Evolutionary conservation across 148 eudicot genomes (phyloP), one percentile per base, ranked within the genome.

Genomic region (Pharnaceum exiguum): DNA sequence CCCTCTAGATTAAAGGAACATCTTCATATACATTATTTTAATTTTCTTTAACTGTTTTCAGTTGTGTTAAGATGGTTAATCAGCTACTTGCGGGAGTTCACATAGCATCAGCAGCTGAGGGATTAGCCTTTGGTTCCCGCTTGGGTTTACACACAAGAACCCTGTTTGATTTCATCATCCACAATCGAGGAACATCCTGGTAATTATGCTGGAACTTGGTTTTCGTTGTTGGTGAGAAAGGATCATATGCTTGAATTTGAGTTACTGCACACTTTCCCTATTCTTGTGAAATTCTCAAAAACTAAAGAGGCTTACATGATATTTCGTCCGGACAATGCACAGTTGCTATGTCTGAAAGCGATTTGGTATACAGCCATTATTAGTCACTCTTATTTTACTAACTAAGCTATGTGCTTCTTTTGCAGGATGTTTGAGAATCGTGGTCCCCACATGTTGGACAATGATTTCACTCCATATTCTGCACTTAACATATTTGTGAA

Each of bases 21-120:
- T 45, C 10, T 22, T 45, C 1, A 21, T 11, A 4, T 26, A 45
- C 11, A 2, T 45, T 18, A 8, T 45, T 1, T 7, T 11, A 4
- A 18, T 3, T 54, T 26, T 10, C 27, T 45, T 53, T n/a, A 39
- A 7, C 11, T 54, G 40, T 2, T 27, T 77, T 5, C 62, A 94
- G 99, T 70, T 90, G 87, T 66, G 93, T 94, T 49, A 94, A 94
- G 84, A 94, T 94, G 99, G 90, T 89, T 62, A 94, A 94, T 74
- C 99, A 94, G 76, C 81, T 94, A 62, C 91, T 94, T 75, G 96
- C 99, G 65, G 99, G 99, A 77, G 99, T 94, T 71, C 99, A 94
- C 72, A 94, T 94, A 57, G 99, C 96, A 80, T 79, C 99, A 64
- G 83, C 96, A 51, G 99, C 99, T 46, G 99, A 94, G 80, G 96